Percentiles rank a stretch among this genome's conserved stretches.
These are phyloP conservation scores for Neocallimastix lanati DNA, from an alignment of 192 early-diverging fungal species.

Conservation along the genomic window DNA sequence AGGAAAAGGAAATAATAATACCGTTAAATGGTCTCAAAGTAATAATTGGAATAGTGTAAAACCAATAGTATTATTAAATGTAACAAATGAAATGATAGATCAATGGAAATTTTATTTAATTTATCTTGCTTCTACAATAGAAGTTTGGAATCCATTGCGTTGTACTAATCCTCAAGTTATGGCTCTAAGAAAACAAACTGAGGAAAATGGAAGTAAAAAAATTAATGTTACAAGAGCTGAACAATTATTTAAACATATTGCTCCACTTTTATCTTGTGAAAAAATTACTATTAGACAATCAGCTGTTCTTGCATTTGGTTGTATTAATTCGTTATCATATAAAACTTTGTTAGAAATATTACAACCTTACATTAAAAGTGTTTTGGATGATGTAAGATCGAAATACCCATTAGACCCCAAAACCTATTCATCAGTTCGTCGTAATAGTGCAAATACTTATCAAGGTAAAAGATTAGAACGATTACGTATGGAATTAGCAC, in stretches of 20 bases:
- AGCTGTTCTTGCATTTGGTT: conserved; percentile 39
- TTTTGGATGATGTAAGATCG: conserved; percentile 31
- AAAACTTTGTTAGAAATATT: conserved; percentile 46
- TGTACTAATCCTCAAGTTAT: neutral
- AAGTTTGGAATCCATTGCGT: conserved; percentile 3
- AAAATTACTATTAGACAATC: conserved; percentile 43
- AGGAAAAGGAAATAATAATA: conserved; percentile 19
- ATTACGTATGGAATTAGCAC: conserved; percentile 48
- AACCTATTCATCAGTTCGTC: neutral
- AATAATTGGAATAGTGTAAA: neutral
- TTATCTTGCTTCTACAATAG: conserved; percentile 50
- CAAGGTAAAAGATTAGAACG: conserved; percentile 37
- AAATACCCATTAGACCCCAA: neutral
- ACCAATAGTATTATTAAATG: conserved; percentile 7
- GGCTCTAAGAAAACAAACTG: neutral
- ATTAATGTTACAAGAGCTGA: conserved; percentile 10
- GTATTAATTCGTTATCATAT: conserved; percentile 46
- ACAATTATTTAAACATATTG: conserved; percentile 42
- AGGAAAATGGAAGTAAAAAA: neutral
- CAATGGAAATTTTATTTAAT: conserved; percentile 59
- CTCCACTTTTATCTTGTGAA: conserved; percentile 51
- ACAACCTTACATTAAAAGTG: conserved; percentile 26
- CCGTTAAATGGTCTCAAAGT: conserved; percentile 9
- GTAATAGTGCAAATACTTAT: neutral
- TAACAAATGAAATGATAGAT: conserved; percentile 40